Evolutionary conservation across 2,329 filamentous ascomycete species (phyloP), one percentile per base, ranked within the genome.

Genomic region (Trichoderma simmonsii): DNA sequence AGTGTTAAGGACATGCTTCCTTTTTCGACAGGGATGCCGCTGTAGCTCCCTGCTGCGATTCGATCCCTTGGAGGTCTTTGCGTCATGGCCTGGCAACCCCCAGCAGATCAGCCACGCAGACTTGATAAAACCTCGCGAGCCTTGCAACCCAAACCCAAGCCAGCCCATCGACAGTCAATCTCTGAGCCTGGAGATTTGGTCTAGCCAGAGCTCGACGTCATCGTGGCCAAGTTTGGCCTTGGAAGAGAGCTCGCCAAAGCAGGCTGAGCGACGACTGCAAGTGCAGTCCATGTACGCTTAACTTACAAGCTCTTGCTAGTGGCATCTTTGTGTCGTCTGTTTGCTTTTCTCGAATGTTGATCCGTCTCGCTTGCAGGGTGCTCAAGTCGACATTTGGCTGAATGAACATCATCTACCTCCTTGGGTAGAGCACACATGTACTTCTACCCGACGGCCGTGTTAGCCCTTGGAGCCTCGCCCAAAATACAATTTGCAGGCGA

Each of bases 1-100:
- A 66, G 63, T 63, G 36, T 67, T 56, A 30, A 60, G 39, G 56
- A 15, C 61, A 60, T 71, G 69, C 69, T 71, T 66, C 48, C 39
- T 62, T 26, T 67, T 54, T 24, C 18, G 66, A 69, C 66, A 69
- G 36, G 66, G 65, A 48, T 43, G 26, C 18, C 54, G 32, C 18
- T 60, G 34, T 26, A 48, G 24, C 56, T 34, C 65, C 66, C 56
- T 66, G 63, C 56, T 61, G 34, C 56, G 48, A 12, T 48, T 69
- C 56, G 57, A 54, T 70, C 48, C 67, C 57, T 26, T 62, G 56
- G 67, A 34, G 36, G 57, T 28, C 56, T 62, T 70, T 70, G 57
- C 67, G 67, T 70, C 67, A 62, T 70, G 67, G 39, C 57, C 43
- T 61, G 39, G 57, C 28, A 62, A 39, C 57, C 26, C 26, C 28